phyloP scores from a whole-genome alignment of 192 early-diverging fungal species.

The Dispira simplex region DNA sequence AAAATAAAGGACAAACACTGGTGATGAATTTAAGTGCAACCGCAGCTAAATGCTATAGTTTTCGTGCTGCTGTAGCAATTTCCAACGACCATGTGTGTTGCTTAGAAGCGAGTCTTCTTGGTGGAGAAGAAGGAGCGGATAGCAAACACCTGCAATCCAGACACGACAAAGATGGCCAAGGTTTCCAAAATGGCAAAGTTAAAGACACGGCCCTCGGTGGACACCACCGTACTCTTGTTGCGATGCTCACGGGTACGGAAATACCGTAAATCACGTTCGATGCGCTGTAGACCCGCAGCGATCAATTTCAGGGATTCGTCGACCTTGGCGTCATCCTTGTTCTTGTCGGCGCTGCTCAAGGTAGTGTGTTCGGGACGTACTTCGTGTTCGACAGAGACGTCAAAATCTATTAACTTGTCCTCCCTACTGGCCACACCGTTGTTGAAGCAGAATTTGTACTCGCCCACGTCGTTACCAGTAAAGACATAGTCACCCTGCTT shows the following conservation, averaged over 20 bases:
- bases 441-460: slow-evolving; percentile 95
- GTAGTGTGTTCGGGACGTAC: slow-evolving; percentile 38
- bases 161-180: slow-evolving; percentile 63
- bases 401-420: slow-evolving; percentile 92
- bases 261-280: slow-evolving; percentile 74
- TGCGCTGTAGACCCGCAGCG: slow-evolving; percentile 41
- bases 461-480: slow-evolving; percentile 68
- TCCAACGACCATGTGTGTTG: too few relatives aligned
- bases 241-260: slow-evolving; percentile 83
- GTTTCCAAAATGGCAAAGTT: slow-evolving; percentile 83
- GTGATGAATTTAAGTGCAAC: too few relatives aligned
- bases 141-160: slow-evolving; percentile 84
- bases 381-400: slow-evolving; percentile 86
- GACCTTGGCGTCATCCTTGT: slow-evolving; percentile 35
- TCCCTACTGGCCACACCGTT: slow-evolving; percentile 89
- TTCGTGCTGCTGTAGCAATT: too few relatives aligned
- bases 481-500: slow-evolving; percentile 94
- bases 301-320: slow-evolving; percentile 40
- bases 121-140: slow-evolving; percentile 84
- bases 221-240: slow-evolving; percentile 77
- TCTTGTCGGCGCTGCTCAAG: slow-evolving; percentile 24
- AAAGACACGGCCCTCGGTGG: slow-evolving; percentile 74
- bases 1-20: too few relatives aligned
- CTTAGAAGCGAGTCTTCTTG: slow-evolving; percentile 31
- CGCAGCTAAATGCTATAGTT: too few relatives aligned